These are phyloP conservation scores for Colletotrichum tanaceti DNA, from an alignment of 2,329 filamentous ascomycete genomes.

Conservation along the genomic window DNA sequence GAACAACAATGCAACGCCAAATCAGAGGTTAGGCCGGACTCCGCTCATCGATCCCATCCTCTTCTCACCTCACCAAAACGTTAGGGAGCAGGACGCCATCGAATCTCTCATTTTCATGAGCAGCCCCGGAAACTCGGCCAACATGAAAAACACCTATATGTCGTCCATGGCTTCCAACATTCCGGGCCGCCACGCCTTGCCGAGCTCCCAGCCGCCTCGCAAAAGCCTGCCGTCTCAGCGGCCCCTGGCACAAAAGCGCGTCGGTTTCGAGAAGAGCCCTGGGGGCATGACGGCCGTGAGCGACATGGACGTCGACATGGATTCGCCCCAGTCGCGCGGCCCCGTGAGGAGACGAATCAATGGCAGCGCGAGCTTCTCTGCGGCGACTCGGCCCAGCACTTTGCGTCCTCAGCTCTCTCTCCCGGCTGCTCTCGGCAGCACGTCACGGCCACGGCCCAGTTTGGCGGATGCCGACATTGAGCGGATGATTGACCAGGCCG, in stretches of 20 bases:
- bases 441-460: constrained; percentile 54
- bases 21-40: constrained; percentile 50
- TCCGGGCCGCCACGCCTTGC: constrained; percentile 53
- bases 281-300: constrained; percentile 51
- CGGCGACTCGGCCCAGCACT: constrained; percentile 16
- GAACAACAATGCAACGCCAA: constrained; percentile 43
- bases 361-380: constrained; percentile 46
- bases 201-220: constrained; percentile 61
- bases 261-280: constrained; percentile 62
- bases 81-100: constrained; percentile 83
- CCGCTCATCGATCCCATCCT: constrained; percentile 65
- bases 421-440: constrained; percentile 59
- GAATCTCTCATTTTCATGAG: constrained; percentile 86
- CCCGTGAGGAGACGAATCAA: constrained; percentile 44
- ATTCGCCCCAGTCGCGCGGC: constrained; percentile 52
- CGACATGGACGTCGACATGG: constrained; percentile 59
- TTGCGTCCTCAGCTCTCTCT: constrained; percentile 59
- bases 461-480: constrained; percentile 69
- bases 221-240: constrained; percentile 65
- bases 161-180: constrained; percentile 49
- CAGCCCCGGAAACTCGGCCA: constrained; percentile 77
- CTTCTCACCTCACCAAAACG: constrained; percentile 75
- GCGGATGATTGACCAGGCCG: constrained; percentile 66
- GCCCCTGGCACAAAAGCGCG: constrained; percentile 57
- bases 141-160: constrained; percentile 67